Evolutionary conservation across 176 grass and related monocot species (phyloP), one percentile per base, ranked within the genome.

Genomic region (Eragrostis nindensis): DNA sequence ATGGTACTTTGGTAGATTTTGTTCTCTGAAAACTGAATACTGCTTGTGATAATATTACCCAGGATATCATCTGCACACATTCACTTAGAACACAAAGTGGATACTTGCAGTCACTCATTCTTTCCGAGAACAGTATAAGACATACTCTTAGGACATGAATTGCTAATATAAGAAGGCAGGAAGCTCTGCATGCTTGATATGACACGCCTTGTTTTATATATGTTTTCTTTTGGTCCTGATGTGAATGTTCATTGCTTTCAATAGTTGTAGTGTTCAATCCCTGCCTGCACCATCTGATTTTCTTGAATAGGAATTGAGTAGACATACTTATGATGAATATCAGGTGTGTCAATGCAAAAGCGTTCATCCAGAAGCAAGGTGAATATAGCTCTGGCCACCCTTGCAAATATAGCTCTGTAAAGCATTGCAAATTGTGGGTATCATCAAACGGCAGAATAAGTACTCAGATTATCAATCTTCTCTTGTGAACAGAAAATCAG

Each of bases 181-280:
- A 95, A 52, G 76, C 26, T 93, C 83, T 95, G 71, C 62, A 88
- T 63, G 84, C 86, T 88, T 91, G 89, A 84, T 95, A 93, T 56
- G 86, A 70, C 22, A 87, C 75, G 60, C 82, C 66, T 53, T 81
- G 66, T 19, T 49, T 89, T 73, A 57, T 82, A 4, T 75, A 70
- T 79, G 80, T 67, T 82, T 84, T 77, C 6, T 87, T 82, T 40
- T 85, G 81, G 16, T 82, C 84, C 24, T 42, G 60, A 71, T 59
- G 12, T 16, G 54, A 41, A 70, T 80, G 42, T 25, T 81, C 85
- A 25, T 77, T 42, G 25, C 36, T 83, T 77, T 87, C 91, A 55
- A 41, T 22, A 55, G 11, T 57, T 80, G 41, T 6, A 26, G 27
- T 54, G 70, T 88, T 80, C 5, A 81, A 60, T 75, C 71, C 83